These are phyloP conservation scores for Gynostemma pentaphyllum DNA, from an alignment of 306 rosid species.

Conservation along the genomic window DNA sequence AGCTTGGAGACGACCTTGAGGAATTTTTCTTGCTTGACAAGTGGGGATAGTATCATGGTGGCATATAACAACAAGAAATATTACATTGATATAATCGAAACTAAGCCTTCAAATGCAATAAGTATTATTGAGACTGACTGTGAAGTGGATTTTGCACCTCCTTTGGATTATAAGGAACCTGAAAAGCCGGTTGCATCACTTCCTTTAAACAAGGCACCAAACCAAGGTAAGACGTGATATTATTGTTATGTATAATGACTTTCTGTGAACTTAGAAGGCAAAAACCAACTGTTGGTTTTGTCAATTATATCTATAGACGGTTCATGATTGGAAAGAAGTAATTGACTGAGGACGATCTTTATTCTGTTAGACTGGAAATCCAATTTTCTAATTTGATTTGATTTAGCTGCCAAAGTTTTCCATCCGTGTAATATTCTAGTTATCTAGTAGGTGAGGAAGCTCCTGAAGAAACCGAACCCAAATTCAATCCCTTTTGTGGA, in stretches of 20 bases:
- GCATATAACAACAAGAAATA: conserved; percentile 95
- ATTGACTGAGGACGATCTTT: background rate
- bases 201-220: conserved; percentile 46
- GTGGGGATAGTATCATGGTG: conserved; percentile 98
- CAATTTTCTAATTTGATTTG: background rate
- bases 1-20: conserved; percentile 72
- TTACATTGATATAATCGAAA: conserved; percentile 81
- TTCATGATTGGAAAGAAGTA: background rate
- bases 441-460: conserved; percentile 42
- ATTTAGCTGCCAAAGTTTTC: background rate
- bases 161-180: conserved; percentile 94
- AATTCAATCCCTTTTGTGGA: conserved; percentile 84
- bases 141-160: conserved; percentile 99
- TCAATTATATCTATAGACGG: background rate
- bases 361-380: background rate
- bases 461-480: conserved; percentile 48
- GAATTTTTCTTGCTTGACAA: conserved; percentile 85
- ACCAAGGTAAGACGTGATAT: conserved; percentile 35
- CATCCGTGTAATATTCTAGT: background rate
- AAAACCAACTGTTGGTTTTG: background rate
- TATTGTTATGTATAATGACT: background rate
- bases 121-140: conserved; percentile 96
- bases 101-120: conserved; percentile 82
- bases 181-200: conserved; percentile 41
- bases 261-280: background rate